Evolutionary conservation across 306 rosid genomes (phyloP), one percentile per base, ranked within the genome.

Genomic region (Aeschynomene evenia): DNA sequence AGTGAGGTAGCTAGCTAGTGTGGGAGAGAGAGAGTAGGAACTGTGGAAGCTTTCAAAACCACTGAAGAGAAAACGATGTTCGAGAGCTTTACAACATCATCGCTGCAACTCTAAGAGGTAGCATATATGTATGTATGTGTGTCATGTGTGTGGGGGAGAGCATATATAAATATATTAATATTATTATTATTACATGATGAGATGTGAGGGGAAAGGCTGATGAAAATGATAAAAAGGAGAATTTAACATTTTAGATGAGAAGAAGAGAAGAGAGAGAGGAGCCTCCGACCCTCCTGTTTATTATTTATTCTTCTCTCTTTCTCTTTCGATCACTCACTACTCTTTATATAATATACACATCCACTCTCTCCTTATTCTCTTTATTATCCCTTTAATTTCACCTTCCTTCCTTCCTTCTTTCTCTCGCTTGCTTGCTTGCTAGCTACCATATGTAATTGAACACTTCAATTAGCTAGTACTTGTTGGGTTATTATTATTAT

Each of bases 41-140:
- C 79, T 68, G 81, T 80, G 54, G 84, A 87, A 83, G 85, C 88
- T 87, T 86, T 85, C 93, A 73, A 75, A 83, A 74, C 79, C 86
- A 63, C 81, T 72, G 77, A 75, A 81, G 79, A 51, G 92, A 93
- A 85, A 93, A 90, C 85, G 90, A 88, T 91, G 88, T 85, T 88
- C 75, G 59, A 80, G 84, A 81, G 80, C 84, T 86, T 86, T 79
- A 77, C 87, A n/a, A n/a, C n/a, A n/a, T n/a, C n/a, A 76, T 83
- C 89, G 64, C 84, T 83, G 77, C 94, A 83, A 73, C 85, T 84
- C 80, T 78, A 68, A 78, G 72, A 87, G 95, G 96, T 88, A 91
- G 68, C 64, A 72, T 77, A 18, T 71, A 14, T 49, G 63, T 42
- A 12, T 58, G 23, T 58, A 19, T 53, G 7, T 34, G 23, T n/a